Conservation (phyloP, 163 green algal species). For the Scenedesmus sp. region DNA sequence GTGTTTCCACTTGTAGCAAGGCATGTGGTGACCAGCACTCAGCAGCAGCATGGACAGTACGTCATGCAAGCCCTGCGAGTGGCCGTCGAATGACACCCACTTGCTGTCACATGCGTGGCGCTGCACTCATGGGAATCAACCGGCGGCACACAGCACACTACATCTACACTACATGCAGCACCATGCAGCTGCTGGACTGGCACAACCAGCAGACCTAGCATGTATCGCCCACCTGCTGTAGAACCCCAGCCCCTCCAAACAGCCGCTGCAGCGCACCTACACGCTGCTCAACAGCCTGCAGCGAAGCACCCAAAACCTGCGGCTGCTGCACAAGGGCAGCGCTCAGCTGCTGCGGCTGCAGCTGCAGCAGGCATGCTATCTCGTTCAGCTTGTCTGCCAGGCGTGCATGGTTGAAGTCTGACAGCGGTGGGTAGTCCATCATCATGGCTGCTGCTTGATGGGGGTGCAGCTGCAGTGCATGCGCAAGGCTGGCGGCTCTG, state of each 20-base stretch:
- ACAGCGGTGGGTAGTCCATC: background rate
- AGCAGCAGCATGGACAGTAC: too few species aligned
- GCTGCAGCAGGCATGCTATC: constrained; percentile 22
- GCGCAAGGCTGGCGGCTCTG: constrained; percentile 18
- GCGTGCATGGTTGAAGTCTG: constrained; percentile 25
- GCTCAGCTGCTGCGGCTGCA: constrained; percentile 10
- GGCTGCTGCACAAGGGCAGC: background rate
- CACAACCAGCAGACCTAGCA: too few species aligned
- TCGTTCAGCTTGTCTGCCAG: constrained; percentile 30
- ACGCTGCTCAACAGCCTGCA: constrained; percentile 5
- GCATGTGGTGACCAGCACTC: too few species aligned
- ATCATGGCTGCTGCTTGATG: constrained; percentile 6
- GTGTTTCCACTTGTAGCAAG: too few species aligned
- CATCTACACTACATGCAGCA: too few species aligned
- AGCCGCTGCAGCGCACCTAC: background rate
- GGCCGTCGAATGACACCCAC: background rate
- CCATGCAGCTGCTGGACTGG: too few species aligned
- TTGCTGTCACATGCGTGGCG: too few species aligned
- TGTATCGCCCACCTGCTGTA: too few species aligned
- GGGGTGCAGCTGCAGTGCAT: background rate
- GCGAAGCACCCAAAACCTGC: constrained; percentile 6
- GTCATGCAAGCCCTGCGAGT: background rate
- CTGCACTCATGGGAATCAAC: too few species aligned
- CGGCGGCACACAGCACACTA: background rate
- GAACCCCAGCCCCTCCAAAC: background rate